Conservation (phyloP, 345 rosid species). For the rapeseed (Brassica napus) region Da-Ae NC_063447.1:9617001-9617500, state of each 20-base stretch:
- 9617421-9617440: conserved; percentile 53
- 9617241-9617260: conserved; percentile 34
- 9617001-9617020: conserved; percentile 26
- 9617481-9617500: conserved; percentile 45
- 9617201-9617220: neutral
- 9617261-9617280: conserved; percentile 81
- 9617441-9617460: conserved; percentile 64
- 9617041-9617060: conserved; percentile 51
- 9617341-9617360: neutral
- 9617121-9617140: conserved; percentile 74
- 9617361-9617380: neutral
- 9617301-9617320: conserved; percentile 63
- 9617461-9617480: conserved; percentile 56
- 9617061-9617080: conserved; percentile 56
- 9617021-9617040: conserved; percentile 47
- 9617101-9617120: conserved; percentile 73
- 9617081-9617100: conserved; percentile 46
- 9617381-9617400: conserved; percentile 44
- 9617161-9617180: conserved; percentile 80
- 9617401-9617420: conserved; percentile 36
- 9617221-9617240: neutral
- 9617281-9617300: conserved; percentile 51
- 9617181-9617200: conserved; percentile 49
- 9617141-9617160: conserved; percentile 85
- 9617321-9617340: neutral